These are phyloP conservation scores for Calonectria montana DNA, from an alignment of 2,329 filamentous ascomycete species.

Conservation along the genomic window DNA sequence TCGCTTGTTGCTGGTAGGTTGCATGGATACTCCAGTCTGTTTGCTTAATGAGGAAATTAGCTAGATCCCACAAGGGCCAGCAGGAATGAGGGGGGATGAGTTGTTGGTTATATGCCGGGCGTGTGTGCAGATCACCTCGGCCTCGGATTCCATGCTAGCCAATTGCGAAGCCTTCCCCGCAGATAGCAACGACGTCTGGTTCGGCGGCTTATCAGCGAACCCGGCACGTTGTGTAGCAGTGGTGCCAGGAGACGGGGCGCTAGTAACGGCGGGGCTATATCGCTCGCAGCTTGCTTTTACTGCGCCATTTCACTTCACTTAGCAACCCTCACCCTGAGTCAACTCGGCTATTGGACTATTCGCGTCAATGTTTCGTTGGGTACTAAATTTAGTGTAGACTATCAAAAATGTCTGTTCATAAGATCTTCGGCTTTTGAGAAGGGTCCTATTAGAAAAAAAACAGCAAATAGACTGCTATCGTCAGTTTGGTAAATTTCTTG, in stretches of 20 bases:
- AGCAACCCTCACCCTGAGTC: too few relatives aligned
- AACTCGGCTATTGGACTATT: too few relatives aligned
- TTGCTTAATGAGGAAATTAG: neutral
- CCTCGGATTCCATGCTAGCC: neutral
- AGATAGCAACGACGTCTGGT: neutral
- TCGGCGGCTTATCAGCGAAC: neutral
- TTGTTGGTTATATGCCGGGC: neutral
- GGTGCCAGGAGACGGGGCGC: too few relatives aligned
- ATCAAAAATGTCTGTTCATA: too few relatives aligned
- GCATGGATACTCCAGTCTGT: neutral
- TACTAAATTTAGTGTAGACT: too few relatives aligned
- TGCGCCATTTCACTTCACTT: neutral
- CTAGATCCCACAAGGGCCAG: neutral
- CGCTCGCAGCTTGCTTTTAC: neutral
- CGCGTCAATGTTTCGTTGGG: too few relatives aligned
- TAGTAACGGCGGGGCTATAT: neutral
- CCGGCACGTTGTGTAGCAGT: neutral
- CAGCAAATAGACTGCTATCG: too few relatives aligned
- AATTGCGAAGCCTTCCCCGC: neutral
- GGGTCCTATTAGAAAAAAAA: too few relatives aligned
- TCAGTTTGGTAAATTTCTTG: too few relatives aligned
- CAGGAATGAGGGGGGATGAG: neutral
- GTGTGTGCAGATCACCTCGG: neutral
- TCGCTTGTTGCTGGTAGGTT: constrained; percentile 2
- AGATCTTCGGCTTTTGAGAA: too few relatives aligned